These are phyloP conservation scores for Talaromyces atroroseus DNA, from an alignment of 2,329 filamentous ascomycete species.

Conservation along the genomic window DNA sequence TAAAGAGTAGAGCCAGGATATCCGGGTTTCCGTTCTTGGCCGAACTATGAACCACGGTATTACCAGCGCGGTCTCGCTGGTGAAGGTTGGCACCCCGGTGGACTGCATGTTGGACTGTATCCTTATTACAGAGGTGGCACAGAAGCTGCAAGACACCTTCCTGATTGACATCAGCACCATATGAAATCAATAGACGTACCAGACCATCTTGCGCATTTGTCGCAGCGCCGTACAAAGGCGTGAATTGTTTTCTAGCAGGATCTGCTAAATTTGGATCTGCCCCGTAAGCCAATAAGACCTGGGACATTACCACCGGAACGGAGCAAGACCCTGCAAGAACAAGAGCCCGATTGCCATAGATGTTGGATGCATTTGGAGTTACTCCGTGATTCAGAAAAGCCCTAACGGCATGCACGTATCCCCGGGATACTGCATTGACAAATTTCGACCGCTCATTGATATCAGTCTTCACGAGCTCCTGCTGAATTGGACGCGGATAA, in stretches of 20 bases:
- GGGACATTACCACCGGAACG: conserved; percentile 1
- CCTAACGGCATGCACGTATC: conserved; percentile 1
- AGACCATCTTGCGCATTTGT: neutral
- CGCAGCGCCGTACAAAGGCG: conserved; percentile 4
- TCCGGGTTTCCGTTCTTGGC: neutral
- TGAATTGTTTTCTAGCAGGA: neutral
- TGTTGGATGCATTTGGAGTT: neutral
- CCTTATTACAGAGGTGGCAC: neutral
- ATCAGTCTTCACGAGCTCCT: neutral
- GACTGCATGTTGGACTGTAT: neutral
- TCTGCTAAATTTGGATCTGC: neutral
- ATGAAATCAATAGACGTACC: neutral
- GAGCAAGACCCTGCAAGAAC: neutral
- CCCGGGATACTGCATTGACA: conserved; percentile 1
- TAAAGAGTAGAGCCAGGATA: neutral
- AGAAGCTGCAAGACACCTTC: neutral
- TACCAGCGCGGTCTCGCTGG: neutral
- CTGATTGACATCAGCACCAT: neutral
- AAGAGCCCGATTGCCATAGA: neutral
- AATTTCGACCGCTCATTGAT: neutral
- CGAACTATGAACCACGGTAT: conserved; percentile 1
- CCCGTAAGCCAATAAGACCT: conserved; percentile 5
- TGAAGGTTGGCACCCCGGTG: neutral
- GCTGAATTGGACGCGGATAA: neutral
- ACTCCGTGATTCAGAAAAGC: conserved; percentile 5